These are phyloP conservation scores for Penicillium robsamsonii DNA, from an alignment of 495 filamentous ascomycete genomes.

Conservation along the genomic window DNA sequence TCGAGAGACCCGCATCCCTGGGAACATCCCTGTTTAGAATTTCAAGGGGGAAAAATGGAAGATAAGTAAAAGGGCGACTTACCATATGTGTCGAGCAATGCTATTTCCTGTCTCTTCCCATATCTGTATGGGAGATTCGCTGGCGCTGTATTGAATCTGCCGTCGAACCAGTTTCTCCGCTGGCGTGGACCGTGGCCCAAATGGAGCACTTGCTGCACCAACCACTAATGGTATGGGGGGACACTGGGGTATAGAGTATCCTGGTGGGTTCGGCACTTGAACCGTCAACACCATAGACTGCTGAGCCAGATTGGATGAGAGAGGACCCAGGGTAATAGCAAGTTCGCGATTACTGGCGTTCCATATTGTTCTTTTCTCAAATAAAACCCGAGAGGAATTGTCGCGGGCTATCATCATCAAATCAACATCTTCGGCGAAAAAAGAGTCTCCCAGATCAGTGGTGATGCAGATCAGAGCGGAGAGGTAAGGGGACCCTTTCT, in stretches of 20 bases:
- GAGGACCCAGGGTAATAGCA: conserved; percentile 35
- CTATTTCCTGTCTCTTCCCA: conserved; percentile 94
- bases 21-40: conserved; percentile 11
- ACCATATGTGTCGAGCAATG: conserved; percentile 95
- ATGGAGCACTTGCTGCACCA: conserved; percentile 54
- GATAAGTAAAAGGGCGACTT: conserved; percentile 29
- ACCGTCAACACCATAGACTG: conserved; percentile 30
- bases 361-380: conserved; percentile 51
- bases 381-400: conserved; percentile 32
- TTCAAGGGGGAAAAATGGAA: conserved; percentile 10
- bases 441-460: conserved; percentile 86
- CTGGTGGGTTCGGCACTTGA: conserved; percentile 15
- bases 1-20: conserved; percentile 69
- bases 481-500: conserved; percentile 37
- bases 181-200: conserved; percentile 37
- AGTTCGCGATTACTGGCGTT: conserved; percentile 53
- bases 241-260: neutral
- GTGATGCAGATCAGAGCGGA: conserved; percentile 73
- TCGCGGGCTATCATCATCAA: conserved; percentile 47
- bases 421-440: conserved; percentile 62
- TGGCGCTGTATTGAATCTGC: conserved; percentile 39
- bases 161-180: conserved; percentile 54
- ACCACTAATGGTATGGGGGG: conserved; percentile 45
- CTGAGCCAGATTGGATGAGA: conserved; percentile 26
- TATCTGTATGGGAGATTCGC: conserved; percentile 44